Percentiles rank a stretch among this genome's conserved stretches.
These are phyloP conservation scores for Colletotrichum falcatum DNA, from an alignment of 2,329 filamentous ascomycete species.

Conservation along the genomic window DNA sequence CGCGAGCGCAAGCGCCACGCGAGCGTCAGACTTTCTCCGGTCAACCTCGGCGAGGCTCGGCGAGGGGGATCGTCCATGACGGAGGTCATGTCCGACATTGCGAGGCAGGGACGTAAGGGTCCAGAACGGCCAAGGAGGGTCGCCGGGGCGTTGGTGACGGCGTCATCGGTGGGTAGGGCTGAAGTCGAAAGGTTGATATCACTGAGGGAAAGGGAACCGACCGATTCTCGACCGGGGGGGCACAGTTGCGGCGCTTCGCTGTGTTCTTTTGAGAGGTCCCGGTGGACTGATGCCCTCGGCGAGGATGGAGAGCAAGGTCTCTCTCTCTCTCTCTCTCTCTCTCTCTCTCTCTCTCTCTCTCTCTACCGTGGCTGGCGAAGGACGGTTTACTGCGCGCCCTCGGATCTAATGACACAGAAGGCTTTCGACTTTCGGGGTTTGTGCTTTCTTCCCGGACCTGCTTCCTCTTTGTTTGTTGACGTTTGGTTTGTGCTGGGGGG, in stretches of 20 bases:
- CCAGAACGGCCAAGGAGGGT: conserved; percentile 26
- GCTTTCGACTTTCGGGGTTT: conserved; percentile 13
- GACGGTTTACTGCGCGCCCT: neutral
- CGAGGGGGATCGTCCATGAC: too few species aligned
- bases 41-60: neutral
- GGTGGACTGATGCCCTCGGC: neutral
- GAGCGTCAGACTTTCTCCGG: neutral
- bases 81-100: neutral
- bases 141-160: conserved; percentile 14
- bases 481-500: neutral
- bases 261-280: neutral
- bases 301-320: conserved; percentile 1
- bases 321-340: too few species aligned
- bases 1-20: conserved; percentile 26
- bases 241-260: neutral
- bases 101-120: neutral
- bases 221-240: neutral
- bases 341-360: too few species aligned
- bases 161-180: conserved; percentile 1
- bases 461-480: neutral
- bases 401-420: conserved; percentile 26
- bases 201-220: neutral
- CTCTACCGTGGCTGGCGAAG: neutral
- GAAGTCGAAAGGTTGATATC: conserved; percentile 13
- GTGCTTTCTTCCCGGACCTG: neutral